phyloP scores from a whole-genome alignment of 1,284 basidiomycete genomes.

The Neolentinus lepideus region DNA sequence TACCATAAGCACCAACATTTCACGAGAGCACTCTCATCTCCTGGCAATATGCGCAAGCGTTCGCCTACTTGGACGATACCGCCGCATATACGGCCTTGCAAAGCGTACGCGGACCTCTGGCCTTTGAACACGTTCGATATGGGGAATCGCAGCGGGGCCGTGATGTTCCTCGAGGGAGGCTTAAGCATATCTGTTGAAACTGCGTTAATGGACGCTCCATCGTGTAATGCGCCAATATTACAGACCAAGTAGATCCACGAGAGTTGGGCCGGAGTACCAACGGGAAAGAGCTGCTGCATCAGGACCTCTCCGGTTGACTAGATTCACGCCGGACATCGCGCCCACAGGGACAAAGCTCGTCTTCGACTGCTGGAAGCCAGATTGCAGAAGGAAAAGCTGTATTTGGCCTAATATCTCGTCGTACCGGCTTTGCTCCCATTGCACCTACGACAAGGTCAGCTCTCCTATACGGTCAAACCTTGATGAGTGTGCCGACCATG shows the following conservation, averaged over 20 bases:
- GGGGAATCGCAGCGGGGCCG: conserved; percentile 78
- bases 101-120: conserved; percentile 73
- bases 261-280: conserved; percentile 87
- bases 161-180: conserved; percentile 75
- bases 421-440: conserved; percentile 80
- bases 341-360: conserved; percentile 86
- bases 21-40: conserved; percentile 84
- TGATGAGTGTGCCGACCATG: conserved; percentile 40
- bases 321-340: conserved; percentile 87
- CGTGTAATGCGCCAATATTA: conserved; percentile 1
- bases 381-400: conserved; percentile 78
- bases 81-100: conserved; percentile 82
- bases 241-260: conserved; percentile 82
- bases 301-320: conserved; percentile 46
- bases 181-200: conserved; percentile 62
- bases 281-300: conserved; percentile 40
- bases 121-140: conserved; percentile 96
- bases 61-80: conserved; percentile 94
- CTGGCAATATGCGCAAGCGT: conserved; percentile 79
- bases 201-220: conserved; percentile 2
- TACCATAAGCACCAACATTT: conserved; percentile 46
- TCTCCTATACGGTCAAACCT: not conserved
- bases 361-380: conserved; percentile 79
- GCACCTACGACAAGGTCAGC: conserved; percentile 44
- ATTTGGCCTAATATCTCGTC: conserved; percentile 77